phyloP scores from a whole-genome alignment of 805 yeast genomes.

The Yarrowia yakushimensis region DNA sequence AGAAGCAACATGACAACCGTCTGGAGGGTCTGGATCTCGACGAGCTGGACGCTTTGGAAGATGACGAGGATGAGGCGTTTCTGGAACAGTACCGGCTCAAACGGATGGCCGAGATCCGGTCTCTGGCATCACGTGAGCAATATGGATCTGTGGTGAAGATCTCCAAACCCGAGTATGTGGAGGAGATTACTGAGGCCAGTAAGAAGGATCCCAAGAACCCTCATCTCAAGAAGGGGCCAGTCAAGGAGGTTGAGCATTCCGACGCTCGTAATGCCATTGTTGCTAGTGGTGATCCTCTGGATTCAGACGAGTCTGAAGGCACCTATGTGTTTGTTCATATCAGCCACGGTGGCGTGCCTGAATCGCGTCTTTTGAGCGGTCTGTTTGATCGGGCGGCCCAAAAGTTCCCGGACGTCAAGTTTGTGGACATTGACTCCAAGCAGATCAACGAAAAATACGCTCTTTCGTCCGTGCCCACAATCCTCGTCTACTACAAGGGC shows the following conservation, averaged over 20 bases:
- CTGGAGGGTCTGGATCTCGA: slow-evolving; percentile 72
- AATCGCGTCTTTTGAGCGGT: slow-evolving; percentile 65
- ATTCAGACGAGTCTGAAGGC: slow-evolving; percentile 33
- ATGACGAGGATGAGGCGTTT: slow-evolving; percentile 76
- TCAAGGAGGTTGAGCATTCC: not conserved
- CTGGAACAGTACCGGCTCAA: slow-evolving; percentile 70
- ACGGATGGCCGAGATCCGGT: slow-evolving; percentile 69
- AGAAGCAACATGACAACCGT: slow-evolving; percentile 75
- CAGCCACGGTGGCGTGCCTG: slow-evolving; percentile 57
- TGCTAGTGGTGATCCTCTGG: not conserved
- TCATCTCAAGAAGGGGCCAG: not conserved
- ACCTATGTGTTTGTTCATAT: slow-evolving; percentile 72
- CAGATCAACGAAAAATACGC: slow-evolving; percentile 94
- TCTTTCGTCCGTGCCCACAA: slow-evolving; percentile 83
- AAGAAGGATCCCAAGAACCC: slow-evolving; percentile 15
- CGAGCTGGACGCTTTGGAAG: slow-evolving; percentile 84
- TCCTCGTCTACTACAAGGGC: slow-evolving; percentile 73
- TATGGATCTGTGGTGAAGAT: slow-evolving; percentile 78
- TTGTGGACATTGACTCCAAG: slow-evolving; percentile 85
- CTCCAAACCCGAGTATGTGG: slow-evolving; percentile 81
- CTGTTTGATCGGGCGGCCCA: slow-evolving; percentile 57
- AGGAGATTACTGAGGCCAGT: slow-evolving; percentile 82
- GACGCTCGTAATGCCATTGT: slow-evolving; percentile 12
- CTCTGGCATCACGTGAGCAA: slow-evolving; percentile 51
- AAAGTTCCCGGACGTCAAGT: slow-evolving; percentile 76